A percentile compares a stretch with the other conserved stretches of the same genome.
Conservation (phyloP, 306 rosid genomes). For the Ceratonia siliqua region DNA sequence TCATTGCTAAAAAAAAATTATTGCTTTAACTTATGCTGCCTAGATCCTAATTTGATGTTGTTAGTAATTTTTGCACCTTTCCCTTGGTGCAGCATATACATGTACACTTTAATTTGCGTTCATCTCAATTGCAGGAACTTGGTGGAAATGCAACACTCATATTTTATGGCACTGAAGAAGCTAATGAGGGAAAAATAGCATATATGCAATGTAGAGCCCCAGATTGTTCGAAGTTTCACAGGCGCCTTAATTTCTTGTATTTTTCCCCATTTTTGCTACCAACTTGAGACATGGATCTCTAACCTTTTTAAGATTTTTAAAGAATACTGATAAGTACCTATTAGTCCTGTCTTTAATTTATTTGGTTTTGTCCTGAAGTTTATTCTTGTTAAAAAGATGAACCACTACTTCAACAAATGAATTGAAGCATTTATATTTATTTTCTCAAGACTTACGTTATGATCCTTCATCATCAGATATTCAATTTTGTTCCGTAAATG, state of each 20-base stretch:
- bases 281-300: too few species aligned
- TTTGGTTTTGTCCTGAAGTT: neutral
- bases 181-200: conserved; percentile 58
- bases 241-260: conserved; percentile 36
- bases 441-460: too few species aligned
- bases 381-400: neutral
- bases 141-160: conserved; percentile 69
- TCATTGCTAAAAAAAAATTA: too few species aligned
- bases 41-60: too few species aligned
- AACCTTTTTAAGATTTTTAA: neutral
- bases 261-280: neutral
- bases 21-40: too few species aligned
- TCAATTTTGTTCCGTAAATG: neutral
- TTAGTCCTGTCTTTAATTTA: neutral
- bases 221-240: conserved; percentile 54
- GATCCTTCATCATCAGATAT: neutral
- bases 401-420: neutral
- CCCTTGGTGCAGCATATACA: too few species aligned
- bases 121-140: conserved; percentile 51
- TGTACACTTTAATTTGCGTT: too few species aligned
- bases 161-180: conserved; percentile 73
- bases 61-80: too few species aligned
- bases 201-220: conserved; percentile 54
- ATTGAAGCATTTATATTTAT: too few species aligned
- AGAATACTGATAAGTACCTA: neutral